Base-by-base conservation (phyloP, 176 grass and related monocot species). In the Miscanthus lutarioriparius region DNA sequence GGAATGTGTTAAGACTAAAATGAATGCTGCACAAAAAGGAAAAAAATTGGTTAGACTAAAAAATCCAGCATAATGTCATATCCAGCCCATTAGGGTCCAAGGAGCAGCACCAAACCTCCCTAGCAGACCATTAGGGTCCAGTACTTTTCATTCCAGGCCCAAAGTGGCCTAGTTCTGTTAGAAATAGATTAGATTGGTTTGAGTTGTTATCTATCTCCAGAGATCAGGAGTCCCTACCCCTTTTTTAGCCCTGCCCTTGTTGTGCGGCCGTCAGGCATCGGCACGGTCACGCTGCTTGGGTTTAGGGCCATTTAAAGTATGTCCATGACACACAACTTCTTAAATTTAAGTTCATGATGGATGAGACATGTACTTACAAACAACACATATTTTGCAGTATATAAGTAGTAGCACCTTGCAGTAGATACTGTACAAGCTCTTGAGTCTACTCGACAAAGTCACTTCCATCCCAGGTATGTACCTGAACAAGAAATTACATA, bases 401-500 rank as follows among this genome's bases (percentile, higher is more conserved):
- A 65, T 49, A 73, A 70, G 27, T 74, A 62, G 61, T 84, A 98
- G 89, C 84, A 98, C 96, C 96, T 98, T 98, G 84, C 86, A 91
- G 83, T 95, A 93, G 62, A 98, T 90, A 88, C 96, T 90, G 75
- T 98, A 98, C 78, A 95, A 90, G 83, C 96, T 98, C 84, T 98
- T 98, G 51, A 98, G 84, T 81, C 96, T 88, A 90, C 92, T 95
- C 13, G 91, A 95, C 81, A 98, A 77, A 84, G 86, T 91, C 49
- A 98, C 96, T 92, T 98, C 96, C 96, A 98, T 98, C 78, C 96
- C 96, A 27, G 96, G 96, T 87, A 95, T 98, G 56, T 98, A 98
- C 75, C 96, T 98, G 88, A 85, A 85, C 32, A 89, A 76, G 53
- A 61, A 89, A 77, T 89, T 0, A 15, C 36, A 41, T 64, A 48